These are phyloP conservation scores for Eutrema heterophyllum DNA, from an alignment of 345 rosid genomes.

Conservation along the genomic window DNA sequence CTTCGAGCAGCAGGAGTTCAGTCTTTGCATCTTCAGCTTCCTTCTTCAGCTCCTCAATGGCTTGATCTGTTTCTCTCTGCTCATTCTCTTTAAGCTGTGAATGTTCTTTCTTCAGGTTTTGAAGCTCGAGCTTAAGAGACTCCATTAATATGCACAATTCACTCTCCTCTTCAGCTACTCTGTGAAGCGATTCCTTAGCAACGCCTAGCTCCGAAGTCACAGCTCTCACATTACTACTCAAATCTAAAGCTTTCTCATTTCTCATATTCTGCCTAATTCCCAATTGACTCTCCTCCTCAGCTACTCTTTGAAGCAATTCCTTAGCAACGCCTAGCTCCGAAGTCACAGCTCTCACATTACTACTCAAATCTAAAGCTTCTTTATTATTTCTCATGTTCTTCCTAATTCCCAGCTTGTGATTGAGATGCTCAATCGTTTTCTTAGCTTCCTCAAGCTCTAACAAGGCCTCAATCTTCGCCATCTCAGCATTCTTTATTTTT, in stretches of 20 bases:
- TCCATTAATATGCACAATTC: constrained; percentile 54
- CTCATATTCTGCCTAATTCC: constrained; percentile 46
- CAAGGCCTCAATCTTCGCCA: constrained; percentile 62
- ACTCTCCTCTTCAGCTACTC: constrained; percentile 77
- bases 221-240: constrained; percentile 48
- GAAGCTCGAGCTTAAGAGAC: constrained; percentile 66
- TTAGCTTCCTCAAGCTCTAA: constrained; percentile 72
- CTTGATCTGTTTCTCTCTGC: constrained; percentile 58
- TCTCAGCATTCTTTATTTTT: constrained; percentile 60
- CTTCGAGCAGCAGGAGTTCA: constrained; percentile 40
- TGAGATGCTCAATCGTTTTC: constrained; percentile 54
- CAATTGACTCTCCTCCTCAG: constrained; percentile 49
- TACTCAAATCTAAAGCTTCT: constrained; percentile 42
- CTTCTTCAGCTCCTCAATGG: constrained; percentile 52
- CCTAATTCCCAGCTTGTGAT: constrained; percentile 41
- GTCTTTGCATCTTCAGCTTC: constrained; percentile 58
- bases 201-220: constrained; percentile 75
- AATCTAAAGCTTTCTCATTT: constrained; percentile 50
- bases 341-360: constrained; percentile 57
- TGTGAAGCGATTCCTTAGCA: constrained; percentile 83
- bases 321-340: constrained; percentile 73
- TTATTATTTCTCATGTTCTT: constrained; percentile 64
- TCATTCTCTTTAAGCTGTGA: constrained; percentile 52
- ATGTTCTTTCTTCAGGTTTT: constrained; percentile 74
- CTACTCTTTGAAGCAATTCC: constrained; percentile 69